Conservation (phyloP, 768 basidiomycete genomes). For the Megacollybia marginata region DNA sequence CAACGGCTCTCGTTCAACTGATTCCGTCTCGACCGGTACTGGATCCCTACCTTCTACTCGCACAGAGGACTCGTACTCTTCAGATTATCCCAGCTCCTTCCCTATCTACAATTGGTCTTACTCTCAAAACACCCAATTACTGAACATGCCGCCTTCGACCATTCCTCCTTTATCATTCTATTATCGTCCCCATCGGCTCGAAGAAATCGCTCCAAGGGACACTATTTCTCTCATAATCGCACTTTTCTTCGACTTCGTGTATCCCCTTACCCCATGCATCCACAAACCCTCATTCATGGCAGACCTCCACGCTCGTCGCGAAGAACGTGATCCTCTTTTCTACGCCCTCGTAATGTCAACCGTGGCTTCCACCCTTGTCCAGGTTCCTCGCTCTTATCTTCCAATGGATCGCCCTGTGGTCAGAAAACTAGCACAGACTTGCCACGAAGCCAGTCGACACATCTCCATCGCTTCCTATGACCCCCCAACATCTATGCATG, state of each 20-base stretch:
- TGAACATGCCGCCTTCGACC: constrained; percentile 31
- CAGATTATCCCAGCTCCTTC: constrained; percentile 56
- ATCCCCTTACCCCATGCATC: constrained; percentile 83
- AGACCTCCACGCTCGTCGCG: constrained; percentile 72
- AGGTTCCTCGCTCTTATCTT: constrained; percentile 82
- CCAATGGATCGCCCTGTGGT: constrained; percentile 82
- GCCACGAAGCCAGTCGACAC: constrained; percentile 76
- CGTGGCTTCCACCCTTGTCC: constrained; percentile 80
- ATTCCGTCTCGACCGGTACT: constrained; percentile 18
- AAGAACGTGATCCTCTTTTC: constrained; percentile 86
- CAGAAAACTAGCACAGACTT: constrained; percentile 73
- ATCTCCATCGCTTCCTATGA: constrained; percentile 77
- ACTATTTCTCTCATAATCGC: constrained; percentile 77
- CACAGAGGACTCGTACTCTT: constrained; percentile 37
- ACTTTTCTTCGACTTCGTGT: constrained; percentile 91
- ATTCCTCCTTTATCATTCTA: constrained; percentile 65
- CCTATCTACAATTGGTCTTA: constrained; percentile 67
- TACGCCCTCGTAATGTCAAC: constrained; percentile 88
- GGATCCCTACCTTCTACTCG: constrained; percentile 31
- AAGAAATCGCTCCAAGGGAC: constrained; percentile 76
- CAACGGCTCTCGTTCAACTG: constrained; percentile 29
- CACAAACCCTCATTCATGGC: constrained; percentile 91
- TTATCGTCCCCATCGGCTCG: constrained; percentile 69
- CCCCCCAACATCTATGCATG: constrained; percentile 77
- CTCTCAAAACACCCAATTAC: constrained; percentile 49